phyloP scores from a whole-genome alignment of 768 basidiomycete genomes.

The Cystoderma amianthinum region DNA sequence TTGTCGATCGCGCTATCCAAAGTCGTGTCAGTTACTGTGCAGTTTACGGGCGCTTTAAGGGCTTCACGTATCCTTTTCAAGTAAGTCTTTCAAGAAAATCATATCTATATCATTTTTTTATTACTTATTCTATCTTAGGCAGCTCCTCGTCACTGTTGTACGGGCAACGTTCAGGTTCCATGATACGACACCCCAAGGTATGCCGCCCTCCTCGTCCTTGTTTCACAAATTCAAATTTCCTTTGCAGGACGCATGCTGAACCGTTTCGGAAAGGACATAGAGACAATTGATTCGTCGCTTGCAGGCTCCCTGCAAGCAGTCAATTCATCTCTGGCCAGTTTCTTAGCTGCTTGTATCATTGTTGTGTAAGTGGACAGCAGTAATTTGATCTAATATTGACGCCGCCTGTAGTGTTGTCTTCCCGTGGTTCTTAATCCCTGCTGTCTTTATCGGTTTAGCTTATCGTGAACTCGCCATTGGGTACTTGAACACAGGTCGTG shows the following conservation, averaged over 20 bases:
- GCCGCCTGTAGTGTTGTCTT: constrained; percentile 48
- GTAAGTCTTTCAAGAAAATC: constrained; percentile 11
- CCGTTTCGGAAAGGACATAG: constrained; percentile 79
- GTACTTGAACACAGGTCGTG: constrained; percentile 75
- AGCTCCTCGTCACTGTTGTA: constrained; percentile 63
- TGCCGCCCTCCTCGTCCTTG: not conserved
- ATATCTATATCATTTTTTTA: not conserved
- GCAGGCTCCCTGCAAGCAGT: constrained; percentile 67
- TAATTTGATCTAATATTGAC: constrained; percentile 2
- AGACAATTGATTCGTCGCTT: constrained; percentile 76
- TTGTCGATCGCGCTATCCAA: constrained; percentile 38
- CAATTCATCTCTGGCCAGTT: constrained; percentile 69
- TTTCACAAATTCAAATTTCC: constrained; percentile 1
- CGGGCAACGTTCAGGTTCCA: constrained; percentile 82
- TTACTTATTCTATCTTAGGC: constrained; percentile 26
- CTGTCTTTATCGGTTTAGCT: constrained; percentile 60
- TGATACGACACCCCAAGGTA: constrained; percentile 77
- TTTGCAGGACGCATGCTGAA: constrained; percentile 73
- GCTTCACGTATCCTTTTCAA: constrained; percentile 39
- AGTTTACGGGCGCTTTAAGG: constrained; percentile 54
- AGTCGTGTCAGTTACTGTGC: constrained; percentile 39
- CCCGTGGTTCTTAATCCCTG: constrained; percentile 79
- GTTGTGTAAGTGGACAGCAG: constrained; percentile 52
- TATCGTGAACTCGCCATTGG: constrained; percentile 68
- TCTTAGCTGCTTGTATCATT: constrained; percentile 70